Evolutionary conservation across 345 rosid genomes (phyloP), one percentile per base, ranked within the genome.

Genomic region (Leavenworthia alabamica): DNA sequence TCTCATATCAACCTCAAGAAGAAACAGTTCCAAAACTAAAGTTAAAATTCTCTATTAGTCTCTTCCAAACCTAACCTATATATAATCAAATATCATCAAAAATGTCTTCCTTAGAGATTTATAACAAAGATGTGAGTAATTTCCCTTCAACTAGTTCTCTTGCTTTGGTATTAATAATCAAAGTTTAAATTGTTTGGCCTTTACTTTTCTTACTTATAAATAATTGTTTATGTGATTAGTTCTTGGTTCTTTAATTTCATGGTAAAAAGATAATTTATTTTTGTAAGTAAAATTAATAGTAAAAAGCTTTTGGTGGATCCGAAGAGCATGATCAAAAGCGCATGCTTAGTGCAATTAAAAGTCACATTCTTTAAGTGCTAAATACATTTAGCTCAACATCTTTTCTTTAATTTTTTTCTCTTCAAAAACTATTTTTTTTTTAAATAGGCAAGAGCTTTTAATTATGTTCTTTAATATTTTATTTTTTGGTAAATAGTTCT

Each of bases 121-220:
- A 68, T 55, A 78, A 66, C 42, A 75, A 64, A 64, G 66, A 84
- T 73, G 91, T 86, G 36, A 76, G 90, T 73, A 31, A 27, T 17
- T 37, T 35, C 13, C 39, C 49, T 43, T 52, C 16, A n/a, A n/a
- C n/a, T n/a, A n/a, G 28, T 33, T 53, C 11, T 35, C 35, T 61
- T 41, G 22, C 39, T 31, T 49, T 41, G 8, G 17, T 39, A 29
- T 8, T 37, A 14, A 49, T 39, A n/a, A 49, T 39, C 10, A 37
- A 8, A 22, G 44, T 40, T 58, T 23, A 10, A 39, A n/a, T n/a
- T 27, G 28, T n/a, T 46, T 15, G 48, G 31, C 20, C 26, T 31
- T 39, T 22, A 13, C 2, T 47, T 56, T 56, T 57, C 24, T 48
- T 57, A 17, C 33, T 37, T 23, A 8, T 3, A 60, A 23, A 13